Percentiles rank a stretch among this genome's conserved stretches.
Conservation (phyloP, 2,329 filamentous ascomycete species). For the Colletotrichum sidae region DNA sequence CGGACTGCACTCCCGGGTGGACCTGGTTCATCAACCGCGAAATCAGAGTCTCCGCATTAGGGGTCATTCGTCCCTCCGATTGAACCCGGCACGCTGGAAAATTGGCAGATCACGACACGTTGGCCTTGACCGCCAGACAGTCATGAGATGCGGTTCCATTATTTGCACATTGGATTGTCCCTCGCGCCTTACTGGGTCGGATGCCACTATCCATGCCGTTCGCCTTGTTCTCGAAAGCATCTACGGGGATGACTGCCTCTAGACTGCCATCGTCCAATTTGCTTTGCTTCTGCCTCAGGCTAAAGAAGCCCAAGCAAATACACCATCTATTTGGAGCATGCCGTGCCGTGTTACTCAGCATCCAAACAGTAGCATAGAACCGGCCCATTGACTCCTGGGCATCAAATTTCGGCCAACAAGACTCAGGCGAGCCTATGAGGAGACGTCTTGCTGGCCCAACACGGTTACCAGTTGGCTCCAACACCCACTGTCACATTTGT, state of each 20-base stretch:
- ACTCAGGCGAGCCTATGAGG: conserved; percentile 8
- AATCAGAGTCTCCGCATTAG: conserved; percentile 16
- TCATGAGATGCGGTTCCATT: not conserved
- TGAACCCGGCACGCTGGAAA: conserved; percentile 3
- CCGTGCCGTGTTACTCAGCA: conserved; percentile 1
- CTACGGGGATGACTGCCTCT: no score
- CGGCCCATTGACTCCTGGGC: not conserved
- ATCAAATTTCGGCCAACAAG: conserved; percentile 1
- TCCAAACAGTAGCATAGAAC: conserved; percentile 11
- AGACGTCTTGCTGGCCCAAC: conserved; percentile 17
- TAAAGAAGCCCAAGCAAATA: not conserved
- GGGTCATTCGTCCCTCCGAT: conserved; percentile 9
- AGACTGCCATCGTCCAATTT: conserved; percentile 16
- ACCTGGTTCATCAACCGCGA: not conserved
- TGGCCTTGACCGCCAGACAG: conserved; percentile 1
- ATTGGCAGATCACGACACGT: not conserved
- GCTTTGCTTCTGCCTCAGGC: not conserved
- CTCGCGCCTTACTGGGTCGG: no score
- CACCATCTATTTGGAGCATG: conserved; percentile 12
- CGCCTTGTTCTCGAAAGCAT: not conserved
- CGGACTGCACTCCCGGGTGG: conserved; percentile 5
- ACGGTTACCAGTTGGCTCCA: conserved; percentile 16
- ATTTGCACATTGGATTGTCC: no score
- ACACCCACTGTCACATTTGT: conserved; percentile 1
- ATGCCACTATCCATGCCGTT: not conserved